These are phyloP conservation scores for Aureobasidium sp. DNA, from an alignment of 2,329 filamentous ascomycete species.

Conservation along the genomic window DNA sequence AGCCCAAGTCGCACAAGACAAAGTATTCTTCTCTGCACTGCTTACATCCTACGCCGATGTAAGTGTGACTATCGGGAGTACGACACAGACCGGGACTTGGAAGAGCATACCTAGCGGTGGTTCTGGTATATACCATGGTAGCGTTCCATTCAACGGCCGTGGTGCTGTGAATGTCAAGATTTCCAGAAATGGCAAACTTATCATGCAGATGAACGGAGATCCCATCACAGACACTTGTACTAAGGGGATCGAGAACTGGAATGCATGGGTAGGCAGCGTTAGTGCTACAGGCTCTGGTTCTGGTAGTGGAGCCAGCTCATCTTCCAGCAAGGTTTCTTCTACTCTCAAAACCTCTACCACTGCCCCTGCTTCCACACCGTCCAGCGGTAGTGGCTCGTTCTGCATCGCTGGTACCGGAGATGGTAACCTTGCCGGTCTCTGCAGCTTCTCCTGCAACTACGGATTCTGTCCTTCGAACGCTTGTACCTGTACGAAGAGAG, in stretches of 20 bases:
- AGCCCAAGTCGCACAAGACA: constrained; percentile 32
- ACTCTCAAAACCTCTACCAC: not conserved
- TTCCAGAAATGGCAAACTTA: constrained; percentile 21
- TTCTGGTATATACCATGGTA: constrained; percentile 18
- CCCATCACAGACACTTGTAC: constrained; percentile 26
- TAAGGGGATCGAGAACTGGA: constrained; percentile 19
- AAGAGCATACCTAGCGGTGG: constrained; percentile 17
- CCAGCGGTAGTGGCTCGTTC: not conserved
- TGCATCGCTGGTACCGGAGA: not conserved
- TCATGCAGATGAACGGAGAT: constrained; percentile 28
- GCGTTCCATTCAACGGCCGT: constrained; percentile 29
- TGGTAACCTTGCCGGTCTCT: not conserved
- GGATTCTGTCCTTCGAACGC: not conserved
- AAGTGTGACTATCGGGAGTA: constrained; percentile 27
- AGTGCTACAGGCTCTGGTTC: not conserved
- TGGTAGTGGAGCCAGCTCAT: not conserved
- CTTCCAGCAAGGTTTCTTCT: not conserved
- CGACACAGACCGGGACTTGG: constrained; percentile 13
- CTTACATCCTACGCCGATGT: constrained; percentile 25
- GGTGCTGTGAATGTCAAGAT: constrained; percentile 34
- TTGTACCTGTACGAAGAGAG: not conserved
- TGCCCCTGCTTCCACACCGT: not conserved
- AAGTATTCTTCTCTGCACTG: constrained; percentile 36
- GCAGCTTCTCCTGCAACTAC: not conserved
- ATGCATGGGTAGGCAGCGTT: constrained; percentile 18